phyloP scores from a whole-genome alignment of 441 rosid genomes.

The Erodium texanum region DNA sequence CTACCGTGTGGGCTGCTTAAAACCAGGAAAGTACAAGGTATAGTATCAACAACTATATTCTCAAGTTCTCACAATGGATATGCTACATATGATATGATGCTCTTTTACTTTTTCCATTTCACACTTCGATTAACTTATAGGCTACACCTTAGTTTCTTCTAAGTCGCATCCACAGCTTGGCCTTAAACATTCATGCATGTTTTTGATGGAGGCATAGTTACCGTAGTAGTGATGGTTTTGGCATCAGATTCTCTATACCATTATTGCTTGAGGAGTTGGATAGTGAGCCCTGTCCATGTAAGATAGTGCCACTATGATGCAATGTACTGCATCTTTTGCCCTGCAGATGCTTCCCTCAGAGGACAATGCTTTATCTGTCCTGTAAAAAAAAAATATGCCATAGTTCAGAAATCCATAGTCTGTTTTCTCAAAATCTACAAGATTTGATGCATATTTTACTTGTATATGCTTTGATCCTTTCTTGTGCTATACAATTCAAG shows the following conservation, averaged over 20 bases:
- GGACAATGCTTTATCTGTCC: not conserved
- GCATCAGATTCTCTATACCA: slow-evolving; percentile 3
- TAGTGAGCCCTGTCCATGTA: not conserved
- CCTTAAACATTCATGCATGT: not conserved
- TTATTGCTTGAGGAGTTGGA: not conserved
- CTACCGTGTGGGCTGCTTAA: slow-evolving; percentile 74
- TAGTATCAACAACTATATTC: not conserved
- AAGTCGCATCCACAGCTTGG: not conserved
- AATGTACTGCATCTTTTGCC: not conserved
- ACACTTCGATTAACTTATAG: no score
- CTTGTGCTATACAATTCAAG: not conserved
- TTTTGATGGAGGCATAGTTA: not conserved
- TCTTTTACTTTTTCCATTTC: no score
- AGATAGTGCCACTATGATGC: not conserved
- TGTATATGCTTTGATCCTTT: not conserved
- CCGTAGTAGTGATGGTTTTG: not conserved
- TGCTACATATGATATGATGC: not conserved
- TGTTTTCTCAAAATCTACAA: not conserved
- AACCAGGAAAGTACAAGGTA: slow-evolving; percentile 96
- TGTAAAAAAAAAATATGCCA: not conserved
- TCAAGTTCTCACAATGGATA: not conserved
- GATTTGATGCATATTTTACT: not conserved
- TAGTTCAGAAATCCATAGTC: not conserved
- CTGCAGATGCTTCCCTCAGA: not conserved
- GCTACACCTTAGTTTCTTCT: no score